Conservation (phyloP, 495 filamentous ascomycete species). For the Pseudevernia furfuracea region DNA sequence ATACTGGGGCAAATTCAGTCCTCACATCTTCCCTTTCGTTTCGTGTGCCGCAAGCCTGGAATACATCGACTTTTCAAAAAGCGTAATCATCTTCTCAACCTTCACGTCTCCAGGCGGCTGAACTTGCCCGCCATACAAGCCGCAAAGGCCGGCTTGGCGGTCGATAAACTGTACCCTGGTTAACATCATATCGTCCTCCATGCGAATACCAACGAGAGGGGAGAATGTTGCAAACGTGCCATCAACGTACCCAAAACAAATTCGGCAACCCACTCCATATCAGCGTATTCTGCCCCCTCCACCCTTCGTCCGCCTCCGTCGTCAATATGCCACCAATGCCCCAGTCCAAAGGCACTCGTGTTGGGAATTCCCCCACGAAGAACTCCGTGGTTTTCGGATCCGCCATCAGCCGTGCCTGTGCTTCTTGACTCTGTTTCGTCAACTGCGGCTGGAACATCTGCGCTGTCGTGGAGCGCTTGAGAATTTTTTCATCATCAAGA, state of each 20-base stretch:
- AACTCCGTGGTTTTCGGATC: background rate
- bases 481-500: conserved; percentile 37
- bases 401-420: background rate
- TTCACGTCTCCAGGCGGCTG: background rate
- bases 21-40: conserved; percentile 1
- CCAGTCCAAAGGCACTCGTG: background rate
- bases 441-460: conserved; percentile 32
- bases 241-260: conserved; percentile 6
- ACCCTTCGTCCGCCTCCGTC: background rate
- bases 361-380: conserved; percentile 3
- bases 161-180: background rate
- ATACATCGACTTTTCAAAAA: conserved; percentile 12
- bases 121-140: conserved; percentile 4
- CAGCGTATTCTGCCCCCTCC: conserved; percentile 1
- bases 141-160: conserved; percentile 7
- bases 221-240: background rate
- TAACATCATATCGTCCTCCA: background rate
- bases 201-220: too few relatives aligned
- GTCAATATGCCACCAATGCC: conserved; percentile 7
- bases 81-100: conserved; percentile 6
- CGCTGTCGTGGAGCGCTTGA: conserved; percentile 37
- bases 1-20: background rate
- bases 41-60: background rate
- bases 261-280: conserved; percentile 15
- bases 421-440: conserved; percentile 15